Evolutionary conservation across 2,329 filamentous ascomycete genomes (phyloP).

Genomic region (Lecanicillium sp.): DNA sequence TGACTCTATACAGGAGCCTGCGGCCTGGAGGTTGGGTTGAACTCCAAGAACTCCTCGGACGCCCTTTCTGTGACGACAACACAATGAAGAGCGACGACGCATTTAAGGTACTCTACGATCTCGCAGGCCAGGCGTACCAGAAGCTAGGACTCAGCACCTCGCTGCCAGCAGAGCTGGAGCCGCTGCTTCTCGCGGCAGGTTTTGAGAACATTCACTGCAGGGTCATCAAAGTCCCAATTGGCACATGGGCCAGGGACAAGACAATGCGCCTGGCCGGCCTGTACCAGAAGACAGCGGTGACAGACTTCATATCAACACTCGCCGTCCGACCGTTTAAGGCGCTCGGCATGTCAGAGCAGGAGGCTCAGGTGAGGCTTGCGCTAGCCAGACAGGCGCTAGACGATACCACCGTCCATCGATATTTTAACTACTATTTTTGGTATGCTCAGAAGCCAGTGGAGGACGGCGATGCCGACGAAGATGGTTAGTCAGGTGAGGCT

Average conservation of each 20-base stretch:
- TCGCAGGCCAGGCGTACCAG: constrained; percentile 26
- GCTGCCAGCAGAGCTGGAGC: constrained; percentile 28
- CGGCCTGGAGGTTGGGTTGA: constrained; percentile 45
- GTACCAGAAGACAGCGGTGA: constrained; percentile 37
- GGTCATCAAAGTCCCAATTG: constrained; percentile 40
- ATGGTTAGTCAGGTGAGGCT: too few species aligned
- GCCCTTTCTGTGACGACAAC: constrained; percentile 37
- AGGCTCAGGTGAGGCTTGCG: constrained; percentile 29
- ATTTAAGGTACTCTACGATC: constrained; percentile 28
- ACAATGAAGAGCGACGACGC: constrained; percentile 37
- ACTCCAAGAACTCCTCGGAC: constrained; percentile 39
- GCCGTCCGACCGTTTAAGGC: constrained; percentile 36
- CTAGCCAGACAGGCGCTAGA: constrained; percentile 29
- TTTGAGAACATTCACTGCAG: constrained; percentile 39
- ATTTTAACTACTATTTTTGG: constrained; percentile 37
- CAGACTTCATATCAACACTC: constrained; percentile 36
- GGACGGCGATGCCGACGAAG: too few species aligned
- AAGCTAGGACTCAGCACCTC: constrained; percentile 35
- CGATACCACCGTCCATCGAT: constrained; percentile 33
- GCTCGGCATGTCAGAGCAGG: constrained; percentile 28
- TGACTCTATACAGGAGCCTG: constrained; percentile 10
- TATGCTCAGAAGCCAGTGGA: constrained; percentile 39
- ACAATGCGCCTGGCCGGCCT: constrained; percentile 35
- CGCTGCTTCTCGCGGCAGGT: constrained; percentile 33
- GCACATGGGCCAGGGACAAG: constrained; percentile 38